phyloP scores from a whole-genome alignment of 139 green algal genomes.

The Ostreobium quekettii region DNA sequence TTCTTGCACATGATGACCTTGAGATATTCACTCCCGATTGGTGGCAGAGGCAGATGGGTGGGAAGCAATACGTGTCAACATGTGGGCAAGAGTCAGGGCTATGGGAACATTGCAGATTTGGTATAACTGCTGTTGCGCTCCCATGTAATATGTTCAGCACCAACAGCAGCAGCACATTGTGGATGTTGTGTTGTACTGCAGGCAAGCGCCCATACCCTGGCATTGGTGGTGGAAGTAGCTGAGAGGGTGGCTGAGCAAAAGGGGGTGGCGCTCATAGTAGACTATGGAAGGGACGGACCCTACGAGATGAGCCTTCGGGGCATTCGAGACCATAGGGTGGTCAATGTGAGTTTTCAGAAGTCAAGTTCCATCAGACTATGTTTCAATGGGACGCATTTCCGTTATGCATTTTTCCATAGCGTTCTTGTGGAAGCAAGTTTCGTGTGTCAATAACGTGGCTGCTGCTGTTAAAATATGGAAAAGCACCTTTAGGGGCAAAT shows the following conservation, averaged over 20 bases:
- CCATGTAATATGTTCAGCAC: no score
- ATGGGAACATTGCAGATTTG: no score
- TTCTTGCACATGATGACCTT: no score
- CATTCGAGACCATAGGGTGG: constrained; percentile 38
- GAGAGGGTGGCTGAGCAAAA: constrained; percentile 50
- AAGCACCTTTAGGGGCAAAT: background rate
- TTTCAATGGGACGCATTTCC: background rate
- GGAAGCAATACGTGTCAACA: no score
- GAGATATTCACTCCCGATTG: no score
- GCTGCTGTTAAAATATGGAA: background rate
- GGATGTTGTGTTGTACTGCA: no score
- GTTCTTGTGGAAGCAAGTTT: background rate
- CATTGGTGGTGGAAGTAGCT: constrained; percentile 51
- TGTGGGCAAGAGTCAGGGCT: no score
- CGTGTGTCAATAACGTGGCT: background rate
- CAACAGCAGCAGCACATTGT: no score
- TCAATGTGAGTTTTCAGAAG: constrained; percentile 21
- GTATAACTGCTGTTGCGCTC: no score
- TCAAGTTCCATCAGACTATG: background rate
- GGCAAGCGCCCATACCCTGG: constrained; percentile 52
- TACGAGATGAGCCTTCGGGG: constrained; percentile 66
- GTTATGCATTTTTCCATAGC: constrained; percentile 10
- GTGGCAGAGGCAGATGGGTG: no score
- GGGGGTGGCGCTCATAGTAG: constrained; percentile 85
- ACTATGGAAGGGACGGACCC: constrained; percentile 79